Base-by-base conservation (phyloP, 352 stramenopile species). In the Phytophthora pseudosyringae region DNA sequence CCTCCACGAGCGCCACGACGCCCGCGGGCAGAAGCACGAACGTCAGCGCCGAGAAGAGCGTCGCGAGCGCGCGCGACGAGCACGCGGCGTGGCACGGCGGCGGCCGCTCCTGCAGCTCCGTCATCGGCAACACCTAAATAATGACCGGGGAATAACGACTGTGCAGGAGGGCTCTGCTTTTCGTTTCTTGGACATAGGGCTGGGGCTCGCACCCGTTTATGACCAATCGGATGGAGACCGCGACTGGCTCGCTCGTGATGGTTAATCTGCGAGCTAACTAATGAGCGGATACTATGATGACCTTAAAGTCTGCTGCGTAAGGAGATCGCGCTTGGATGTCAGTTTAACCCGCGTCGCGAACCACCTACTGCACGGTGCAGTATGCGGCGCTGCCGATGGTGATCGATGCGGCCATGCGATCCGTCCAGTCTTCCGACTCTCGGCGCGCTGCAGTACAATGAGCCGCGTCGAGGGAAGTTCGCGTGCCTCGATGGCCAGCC, bases 1-100 rank as follows among this genome's bases (percentile, higher is more conserved):
- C 43, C 62, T 86, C 75, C 36, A 84, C 44, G 18, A 79, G 69
- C 28, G 54, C 52, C 56, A 86, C 65, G 36, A 71, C 72, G 15
- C 39, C 61, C 10, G 64, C 63, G 16, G 77, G 75, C 2, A 76
- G 25, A 9, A 78, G 11, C 16, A 68, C 55, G 36, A 73, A 67
- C 12, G 75, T 73, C n/a, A 75, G 13, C 15, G 65, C 25, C 15
- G 73, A 63, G 60, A 71, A 86, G 18, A 69, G 50, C 54, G 70
- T 59, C 55, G 61, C 12, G 32, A 60, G 38, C 21, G 43, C 44
- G 16, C 38, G 52, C 2, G 66, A 52, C 7, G 69, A 60, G 32
- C 60, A 62, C 28, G 33, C 46, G 11, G 46, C 33, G 51, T 86
- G 77, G 32, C 71, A 67, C 12, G 72, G 64, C 40, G 72, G 77